A percentile compares a stretch with the other conserved stretches of the same genome.
phyloP scores from a whole-genome alignment of 129 eudicot species.

The sunflower (Helianthus annuus) region DNA sequence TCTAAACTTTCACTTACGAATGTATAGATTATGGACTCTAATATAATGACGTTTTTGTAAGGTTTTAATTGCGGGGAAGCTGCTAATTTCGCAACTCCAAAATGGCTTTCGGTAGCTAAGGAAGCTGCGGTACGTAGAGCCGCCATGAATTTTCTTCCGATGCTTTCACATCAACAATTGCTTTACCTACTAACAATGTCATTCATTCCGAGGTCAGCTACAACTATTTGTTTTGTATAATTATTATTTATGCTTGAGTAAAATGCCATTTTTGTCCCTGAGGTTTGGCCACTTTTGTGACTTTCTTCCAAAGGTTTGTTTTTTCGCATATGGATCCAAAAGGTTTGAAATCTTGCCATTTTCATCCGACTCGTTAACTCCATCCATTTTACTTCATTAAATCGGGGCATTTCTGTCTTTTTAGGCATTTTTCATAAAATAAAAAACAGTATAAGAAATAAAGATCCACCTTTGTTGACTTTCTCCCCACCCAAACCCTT shows the following conservation, averaged over 20 bases:
- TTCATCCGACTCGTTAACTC: too few species aligned
- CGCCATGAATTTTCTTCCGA: slow-evolving; percentile 96
- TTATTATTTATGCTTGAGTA: background rate
- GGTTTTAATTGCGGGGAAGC: slow-evolving; percentile 99
- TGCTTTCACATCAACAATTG: slow-evolving; percentile 99
- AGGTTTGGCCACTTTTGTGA: too few species aligned
- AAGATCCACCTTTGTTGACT: too few species aligned
- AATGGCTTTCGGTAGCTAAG: slow-evolving; percentile 91
- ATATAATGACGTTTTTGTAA: slow-evolving; percentile 18
- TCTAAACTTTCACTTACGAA: slow-evolving; percentile 2
- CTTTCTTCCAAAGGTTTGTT: too few species aligned
- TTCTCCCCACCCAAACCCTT: too few species aligned
- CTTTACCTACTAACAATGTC: slow-evolving; percentile 92
- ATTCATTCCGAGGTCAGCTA: slow-evolving; percentile 76
- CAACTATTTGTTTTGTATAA: slow-evolving; percentile 19
- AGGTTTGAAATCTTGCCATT: too few species aligned
- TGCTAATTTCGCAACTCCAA: slow-evolving; percentile 93
- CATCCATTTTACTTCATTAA: too few species aligned
- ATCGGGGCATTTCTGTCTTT: too few species aligned
- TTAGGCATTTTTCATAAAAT: too few species aligned
- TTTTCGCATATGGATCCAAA: too few species aligned
- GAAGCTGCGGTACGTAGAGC: slow-evolving; percentile 99
- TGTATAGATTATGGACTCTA: slow-evolving; percentile 18
- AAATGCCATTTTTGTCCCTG: too few species aligned
- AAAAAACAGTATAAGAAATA: too few species aligned